Conservation (phyloP, 306 rosid species). For the Elaeagnus macrophylla region DNA sequence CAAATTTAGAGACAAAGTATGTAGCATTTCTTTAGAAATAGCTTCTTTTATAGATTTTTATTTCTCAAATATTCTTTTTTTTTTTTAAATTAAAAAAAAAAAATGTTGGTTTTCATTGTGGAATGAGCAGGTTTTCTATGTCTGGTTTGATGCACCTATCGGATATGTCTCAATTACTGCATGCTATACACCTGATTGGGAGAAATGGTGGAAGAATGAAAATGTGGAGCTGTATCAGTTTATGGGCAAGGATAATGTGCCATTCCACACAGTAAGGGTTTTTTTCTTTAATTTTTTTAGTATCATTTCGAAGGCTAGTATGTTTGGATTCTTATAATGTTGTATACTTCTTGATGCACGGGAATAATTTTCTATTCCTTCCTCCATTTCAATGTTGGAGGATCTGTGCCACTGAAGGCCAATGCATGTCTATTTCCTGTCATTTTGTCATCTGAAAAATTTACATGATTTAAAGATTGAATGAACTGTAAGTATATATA, state of each 20-base stretch:
- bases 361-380: too few species aligned
- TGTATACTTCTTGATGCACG: not conserved
- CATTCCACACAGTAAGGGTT: slow-evolving; percentile 84
- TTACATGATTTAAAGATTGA: not conserved
- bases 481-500: not conserved
- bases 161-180: slow-evolving; percentile 88
- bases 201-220: slow-evolving; percentile 96
- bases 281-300: not conserved
- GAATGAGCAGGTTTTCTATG: slow-evolving; percentile 74
- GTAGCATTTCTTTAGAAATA: not conserved
- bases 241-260: slow-evolving; percentile 99
- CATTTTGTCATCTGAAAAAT: not conserved
- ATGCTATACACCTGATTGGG: slow-evolving; percentile 87
- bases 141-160: slow-evolving; percentile 98
- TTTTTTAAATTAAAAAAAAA: not conserved
- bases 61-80: not conserved
- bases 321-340: not conserved
- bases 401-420: not conserved
- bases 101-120: not conserved
- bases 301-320: not conserved
- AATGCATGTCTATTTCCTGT: not conserved
- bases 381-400: not conserved
- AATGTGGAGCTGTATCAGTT: slow-evolving; percentile 87
- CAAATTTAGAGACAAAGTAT: slow-evolving; percentile 71
- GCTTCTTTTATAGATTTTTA: not conserved